Base-by-base conservation (phyloP, 148 eudicot genomes). In the Diospyros lotus region DNA sequence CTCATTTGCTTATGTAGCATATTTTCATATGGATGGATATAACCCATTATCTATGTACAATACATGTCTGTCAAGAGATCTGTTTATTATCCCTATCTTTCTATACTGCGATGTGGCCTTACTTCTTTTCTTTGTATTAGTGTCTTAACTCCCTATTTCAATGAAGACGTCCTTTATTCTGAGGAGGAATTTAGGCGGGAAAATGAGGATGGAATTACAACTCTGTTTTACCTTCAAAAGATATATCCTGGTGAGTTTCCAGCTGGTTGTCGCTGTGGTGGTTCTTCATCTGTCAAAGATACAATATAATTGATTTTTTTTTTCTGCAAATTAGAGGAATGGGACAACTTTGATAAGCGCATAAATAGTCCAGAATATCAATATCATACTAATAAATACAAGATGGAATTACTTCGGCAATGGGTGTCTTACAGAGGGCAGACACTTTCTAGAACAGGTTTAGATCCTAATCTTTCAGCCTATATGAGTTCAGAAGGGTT, bases 391-490 rank as follows among this genome's bases (percentile, higher is more conserved):
- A 78, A 68, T 71, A 83, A 89, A 83, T 97, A 89, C 64, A 79
- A 54, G 70, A 78, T 48, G 68, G 97, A 95, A 79, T 80, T 81
- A 81, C 81, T 76, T 63, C 96, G 98, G 73, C 88, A 85, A 45
- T 95, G 99, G 99, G 99, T 93, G 55, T 95, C 99, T 18, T 92
- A 95, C 81, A 85, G 99, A 85, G 98, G 91, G 75, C 99, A 95
- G 81, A 95, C 99, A 82, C 99, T 95, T 85, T 85, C 94, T 68
- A 89, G 99, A 86, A 95, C 99, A 85, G 99, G 99, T 95, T 73
- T 73, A 68, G 18, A 40, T 77, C 38, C 39, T 44, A 61, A 39
- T 48, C 44, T 45, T 65, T 9, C 56, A 45, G 58, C 60, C 68
- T 66, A 17, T 75, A 38, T 45, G 28, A 56, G 58, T 54, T 48